A percentile compares a stretch with the other conserved stretches of the same genome.
Evolutionary conservation across 108 stramenopile species (phyloP).

Genomic region (Skeletonema menzelii): DNA sequence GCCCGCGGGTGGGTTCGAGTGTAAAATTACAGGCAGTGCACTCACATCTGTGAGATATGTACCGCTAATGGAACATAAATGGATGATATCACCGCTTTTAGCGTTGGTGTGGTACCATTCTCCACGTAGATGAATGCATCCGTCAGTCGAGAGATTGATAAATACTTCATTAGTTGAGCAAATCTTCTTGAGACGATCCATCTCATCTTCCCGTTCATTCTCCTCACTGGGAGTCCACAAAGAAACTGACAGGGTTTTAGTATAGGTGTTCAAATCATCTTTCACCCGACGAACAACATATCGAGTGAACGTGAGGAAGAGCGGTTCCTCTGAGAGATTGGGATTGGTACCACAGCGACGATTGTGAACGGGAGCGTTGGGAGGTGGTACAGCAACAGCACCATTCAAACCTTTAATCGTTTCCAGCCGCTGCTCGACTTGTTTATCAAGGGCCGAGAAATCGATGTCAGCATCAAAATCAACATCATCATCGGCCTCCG

Average conservation of each 20-base stretch:
- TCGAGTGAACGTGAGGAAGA: constrained; percentile 65
- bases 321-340: constrained; percentile 30
- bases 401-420: neutral
- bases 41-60: constrained; percentile 58
- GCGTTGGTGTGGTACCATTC: constrained; percentile 76
- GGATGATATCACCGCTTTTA: constrained; percentile 63
- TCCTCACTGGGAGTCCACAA: constrained; percentile 53
- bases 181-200: constrained; percentile 28
- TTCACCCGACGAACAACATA: constrained; percentile 62
- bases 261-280: constrained; percentile 52
- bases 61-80: constrained; percentile 78
- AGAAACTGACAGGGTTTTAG: constrained; percentile 61
- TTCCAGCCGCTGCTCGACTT: constrained; percentile 28
- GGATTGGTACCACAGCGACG: constrained; percentile 13
- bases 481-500: constrained; percentile 27
- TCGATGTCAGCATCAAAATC: constrained; percentile 60
- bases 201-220: constrained; percentile 24
- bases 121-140: constrained; percentile 71
- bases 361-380: constrained; percentile 27
- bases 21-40: constrained; percentile 75
- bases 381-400: neutral
- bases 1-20: constrained; percentile 52
- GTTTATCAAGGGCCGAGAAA: constrained; percentile 54
- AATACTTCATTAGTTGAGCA: constrained; percentile 4
- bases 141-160: constrained; percentile 28